Evolutionary conservation across 78 protist species (phyloP).

Genomic region (Dictyostelium firmibasis): DNA sequence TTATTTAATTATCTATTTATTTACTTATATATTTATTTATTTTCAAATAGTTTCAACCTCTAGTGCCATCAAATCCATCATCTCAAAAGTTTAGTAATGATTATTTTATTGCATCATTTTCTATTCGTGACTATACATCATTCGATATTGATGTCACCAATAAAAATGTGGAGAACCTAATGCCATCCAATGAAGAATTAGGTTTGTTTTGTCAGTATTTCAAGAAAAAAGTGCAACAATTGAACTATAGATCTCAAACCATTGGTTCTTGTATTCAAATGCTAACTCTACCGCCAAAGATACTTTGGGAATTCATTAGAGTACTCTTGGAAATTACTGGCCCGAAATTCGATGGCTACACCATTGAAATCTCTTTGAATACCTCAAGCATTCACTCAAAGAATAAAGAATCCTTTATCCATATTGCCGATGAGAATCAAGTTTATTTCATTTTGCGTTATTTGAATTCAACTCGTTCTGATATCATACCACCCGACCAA

Average conservation of each 20-base stretch:
- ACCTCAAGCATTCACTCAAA: not conserved
- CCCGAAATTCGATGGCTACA: not conserved
- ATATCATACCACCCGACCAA: not conserved
- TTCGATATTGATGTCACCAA: constrained; percentile 24
- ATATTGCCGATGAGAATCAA: not conserved
- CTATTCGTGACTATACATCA: constrained; percentile 11
- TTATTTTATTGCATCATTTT: not conserved
- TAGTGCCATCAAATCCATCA: not conserved
- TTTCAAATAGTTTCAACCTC: not conserved
- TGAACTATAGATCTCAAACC: constrained; percentile 23
- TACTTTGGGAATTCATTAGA: not conserved
- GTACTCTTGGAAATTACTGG: not conserved
- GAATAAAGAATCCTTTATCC: constrained; percentile 29
- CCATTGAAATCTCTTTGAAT: not conserved
- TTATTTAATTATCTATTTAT: too few relatives aligned
- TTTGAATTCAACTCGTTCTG: not conserved
- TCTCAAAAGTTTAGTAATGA: not conserved
- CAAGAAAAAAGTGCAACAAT: constrained; percentile 25
- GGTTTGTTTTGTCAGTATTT: not conserved
- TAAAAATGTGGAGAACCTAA: not conserved
- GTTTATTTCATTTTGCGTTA: constrained; percentile 14
- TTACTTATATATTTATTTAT: not conserved
- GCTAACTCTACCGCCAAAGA: constrained; percentile 10
- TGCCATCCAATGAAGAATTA: not conserved
- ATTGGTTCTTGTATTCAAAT: constrained; percentile 34